Base-by-base conservation (phyloP, 345 rosid species). In the Sisymbrium irio region DNA sequence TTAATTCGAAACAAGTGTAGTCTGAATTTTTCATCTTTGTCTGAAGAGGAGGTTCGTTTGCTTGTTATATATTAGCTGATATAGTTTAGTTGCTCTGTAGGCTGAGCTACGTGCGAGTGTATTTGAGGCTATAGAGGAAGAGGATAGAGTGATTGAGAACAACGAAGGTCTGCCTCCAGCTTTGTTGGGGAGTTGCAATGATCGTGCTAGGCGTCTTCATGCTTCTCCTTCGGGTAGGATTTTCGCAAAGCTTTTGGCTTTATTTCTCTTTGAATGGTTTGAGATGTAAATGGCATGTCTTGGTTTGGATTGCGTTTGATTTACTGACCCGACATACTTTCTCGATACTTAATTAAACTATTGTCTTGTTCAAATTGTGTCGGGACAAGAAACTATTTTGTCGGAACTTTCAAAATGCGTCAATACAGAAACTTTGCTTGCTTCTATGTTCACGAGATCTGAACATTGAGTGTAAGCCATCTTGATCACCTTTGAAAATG, bases 71-170 rank as follows among this genome's bases (percentile, higher is more conserved):
- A 50, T 42, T 6, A 9, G 55, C 57, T 75, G 41, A 69, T 56
- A 77, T 56, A 5, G 15, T 39, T 41, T 1, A 11, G 69, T 59
- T 74, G 61, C 17, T 28, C 62, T 65, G 20, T 27, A 95, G 99
- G 99, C 98, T 79, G 99, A 96, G 84, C 96, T 96, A 4, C 87
- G 98, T 73, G 99, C 99, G 18, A 90, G 96, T 82, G 98, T 96
- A 11, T 96, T 96, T 72, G 99, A 90, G 82, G 99, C 99, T 54
- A 96, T 96, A 20, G 99, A 92, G 83, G 98, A 92, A 84, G 99
- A 96, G 74, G 99, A 96, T 79, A 77, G 75, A 30, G 96, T 92
- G 15, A 78, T 89, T 64, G 90, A 89, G 39, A 89, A 76, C 46
- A 95, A 85, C 0, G 86, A 92, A 80, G 90, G 88, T 5, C 72